Conservation (phyloP, 2,329 filamentous ascomycete species). For the Trichoderma breve region DNA sequence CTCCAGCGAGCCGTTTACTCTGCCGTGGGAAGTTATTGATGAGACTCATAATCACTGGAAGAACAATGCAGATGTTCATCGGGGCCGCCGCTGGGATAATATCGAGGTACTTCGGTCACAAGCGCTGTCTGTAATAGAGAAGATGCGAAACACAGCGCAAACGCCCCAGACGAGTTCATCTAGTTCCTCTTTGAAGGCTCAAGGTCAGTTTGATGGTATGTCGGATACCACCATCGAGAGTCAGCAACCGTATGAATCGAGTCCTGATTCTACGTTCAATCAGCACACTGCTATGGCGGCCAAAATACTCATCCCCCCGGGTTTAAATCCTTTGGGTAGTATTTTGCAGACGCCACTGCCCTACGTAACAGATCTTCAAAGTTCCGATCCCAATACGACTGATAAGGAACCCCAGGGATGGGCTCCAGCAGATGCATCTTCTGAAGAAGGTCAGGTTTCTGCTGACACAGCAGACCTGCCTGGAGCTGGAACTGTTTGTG, state of each 20-base stretch:
- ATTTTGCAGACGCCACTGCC: background rate
- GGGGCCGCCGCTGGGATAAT: constrained; percentile 18
- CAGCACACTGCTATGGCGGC: background rate
- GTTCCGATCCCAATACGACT: background rate
- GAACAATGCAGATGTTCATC: background rate
- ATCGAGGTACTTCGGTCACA: constrained; percentile 17
- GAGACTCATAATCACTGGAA: constrained; percentile 21
- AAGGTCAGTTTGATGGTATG: background rate
- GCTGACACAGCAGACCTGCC: background rate
- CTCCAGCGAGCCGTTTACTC: background rate
- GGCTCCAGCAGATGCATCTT: background rate
- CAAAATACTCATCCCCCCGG: background rate
- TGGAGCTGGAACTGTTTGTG: background rate
- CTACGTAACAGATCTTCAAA: background rate
- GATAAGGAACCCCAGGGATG: background rate
- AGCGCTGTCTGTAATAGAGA: background rate
- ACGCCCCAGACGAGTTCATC: background rate
- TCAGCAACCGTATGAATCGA: background rate
- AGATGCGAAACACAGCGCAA: background rate
- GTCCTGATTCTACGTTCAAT: background rate
- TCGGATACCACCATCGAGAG: background rate
- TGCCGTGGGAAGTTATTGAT: constrained; percentile 1
- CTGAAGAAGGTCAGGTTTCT: background rate
- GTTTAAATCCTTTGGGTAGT: background rate
- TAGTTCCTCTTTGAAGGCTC: background rate